Evolutionary conservation across 257 asterid genomes (phyloP), one percentile per base, ranked within the genome.

Genomic region (Plantago ovata): DNA sequence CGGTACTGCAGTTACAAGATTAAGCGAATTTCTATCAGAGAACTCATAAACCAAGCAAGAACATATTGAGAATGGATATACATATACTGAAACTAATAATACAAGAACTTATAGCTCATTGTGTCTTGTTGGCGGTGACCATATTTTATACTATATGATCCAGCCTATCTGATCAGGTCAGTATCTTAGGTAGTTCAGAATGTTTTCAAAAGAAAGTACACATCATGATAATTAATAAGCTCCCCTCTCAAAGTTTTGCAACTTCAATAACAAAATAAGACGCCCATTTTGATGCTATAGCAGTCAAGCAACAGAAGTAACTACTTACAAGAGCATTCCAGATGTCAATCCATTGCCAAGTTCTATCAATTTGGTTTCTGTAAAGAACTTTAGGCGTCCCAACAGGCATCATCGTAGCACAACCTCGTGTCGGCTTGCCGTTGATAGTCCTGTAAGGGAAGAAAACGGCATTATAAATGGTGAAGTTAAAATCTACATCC

Each of bases 281-380:
- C 9, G 38, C 15, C 38, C 42, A 28, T 60, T 38, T 19, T 32
- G 38, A 55, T 20, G 39, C 63, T 60, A 42, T n/a, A 11, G 65
- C 40, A 53, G 40, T 10, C 43, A 49, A 60, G 58, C 13, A 71
- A 63, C 20, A 14, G 40, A 33, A 56, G 65, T 56, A 44, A 28
- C 7, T 28, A 85, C 97, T 81, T 79, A 93, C 98, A 64, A 93
- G 97, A 74, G 96, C 97, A 79, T 89, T 82, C 95, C 95, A 86
- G 69, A 89, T 67, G 75, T 93, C 99, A 56, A 93, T 82, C 95
- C 94, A 84, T 67, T 86, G 95, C 96, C 97, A 82, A 15, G 89
- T 75, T 60, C 95, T 89, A 65, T 86, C 95, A 39, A 64, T 45
- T 20, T 77, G 73, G 71, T 84, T 86, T 75, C 94, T 78, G 62